Conservation (phyloP, 768 basidiomycete genomes). For the Lactarius deliciosus region DNA sequence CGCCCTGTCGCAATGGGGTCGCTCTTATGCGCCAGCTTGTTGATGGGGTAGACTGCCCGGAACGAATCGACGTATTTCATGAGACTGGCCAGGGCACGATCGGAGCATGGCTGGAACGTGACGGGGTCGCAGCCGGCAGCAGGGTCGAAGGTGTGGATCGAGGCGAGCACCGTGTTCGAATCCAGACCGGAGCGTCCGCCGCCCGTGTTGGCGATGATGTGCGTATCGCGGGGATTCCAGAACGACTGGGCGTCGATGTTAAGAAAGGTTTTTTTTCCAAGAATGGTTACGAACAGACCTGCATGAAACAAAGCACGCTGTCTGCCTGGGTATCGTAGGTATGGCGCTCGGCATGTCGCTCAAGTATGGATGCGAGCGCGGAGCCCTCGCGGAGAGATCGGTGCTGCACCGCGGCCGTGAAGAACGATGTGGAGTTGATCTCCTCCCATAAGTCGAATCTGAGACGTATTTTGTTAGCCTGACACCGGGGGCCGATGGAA, state of each 20-base stretch:
- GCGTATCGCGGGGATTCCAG: slow-evolving; percentile 62
- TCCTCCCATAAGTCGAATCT: slow-evolving; percentile 79
- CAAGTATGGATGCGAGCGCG: slow-evolving; percentile 54
- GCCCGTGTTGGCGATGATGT: slow-evolving; percentile 70
- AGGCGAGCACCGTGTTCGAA: slow-evolving; percentile 47
- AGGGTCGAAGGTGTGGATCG: slow-evolving; percentile 72
- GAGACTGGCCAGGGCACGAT: slow-evolving; percentile 66
- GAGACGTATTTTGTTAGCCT: not conserved
- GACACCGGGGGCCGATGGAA: slow-evolving; percentile 1
- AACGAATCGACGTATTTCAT: slow-evolving; percentile 72
- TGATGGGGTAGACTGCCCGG: slow-evolving; percentile 63
- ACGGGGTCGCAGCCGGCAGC: slow-evolving; percentile 66
- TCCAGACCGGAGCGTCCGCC: slow-evolving; percentile 69
- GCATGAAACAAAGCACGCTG: slow-evolving; percentile 69
- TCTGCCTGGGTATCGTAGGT: slow-evolving; percentile 58
- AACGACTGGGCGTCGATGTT: slow-evolving; percentile 51
- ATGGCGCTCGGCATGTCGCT: slow-evolving; percentile 46
- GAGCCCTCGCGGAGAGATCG: slow-evolving; percentile 47
- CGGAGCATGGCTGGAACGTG: slow-evolving; percentile 83
- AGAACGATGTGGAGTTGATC: slow-evolving; percentile 69
- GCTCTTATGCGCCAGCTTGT: slow-evolving; percentile 51
- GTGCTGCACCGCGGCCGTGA: slow-evolving; percentile 59
- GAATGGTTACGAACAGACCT: slow-evolving; percentile 41
- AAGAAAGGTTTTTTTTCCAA: not conserved
- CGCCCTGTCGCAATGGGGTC: slow-evolving; percentile 68